Conservation (phyloP, 2,329 filamentous ascomycete genomes). For the Pezicula radicicola region DNA sequence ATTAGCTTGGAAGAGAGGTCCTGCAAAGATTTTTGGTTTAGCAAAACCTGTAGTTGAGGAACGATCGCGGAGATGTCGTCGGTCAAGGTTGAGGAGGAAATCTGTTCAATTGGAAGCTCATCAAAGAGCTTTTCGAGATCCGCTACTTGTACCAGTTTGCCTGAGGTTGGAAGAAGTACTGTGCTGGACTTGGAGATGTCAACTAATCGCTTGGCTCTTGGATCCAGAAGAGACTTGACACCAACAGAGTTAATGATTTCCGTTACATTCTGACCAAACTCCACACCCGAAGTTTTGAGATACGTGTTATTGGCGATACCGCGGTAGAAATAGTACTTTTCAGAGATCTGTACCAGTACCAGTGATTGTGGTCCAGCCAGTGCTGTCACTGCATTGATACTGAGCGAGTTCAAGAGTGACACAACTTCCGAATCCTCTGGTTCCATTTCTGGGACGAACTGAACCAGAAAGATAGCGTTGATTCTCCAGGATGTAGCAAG, state of each 20-base stretch:
- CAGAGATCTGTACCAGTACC: slow-evolving; percentile 18
- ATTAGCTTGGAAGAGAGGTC: slow-evolving; percentile 11
- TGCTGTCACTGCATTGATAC: slow-evolving; percentile 25
- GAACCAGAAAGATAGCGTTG: slow-evolving; percentile 27
- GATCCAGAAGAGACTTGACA: slow-evolving; percentile 10
- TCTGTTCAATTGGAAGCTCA: slow-evolving; percentile 4
- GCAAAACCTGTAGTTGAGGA: slow-evolving; percentile 13
- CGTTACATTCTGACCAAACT: slow-evolving; percentile 21
- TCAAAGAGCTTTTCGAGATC: slow-evolving; percentile 8
- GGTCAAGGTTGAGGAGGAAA: slow-evolving; percentile 7
- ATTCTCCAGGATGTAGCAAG: slow-evolving; percentile 22
- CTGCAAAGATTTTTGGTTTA: slow-evolving; percentile 14
- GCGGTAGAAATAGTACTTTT: slow-evolving; percentile 24
- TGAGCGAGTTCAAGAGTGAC: slow-evolving; percentile 16
- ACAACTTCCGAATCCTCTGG: slow-evolving; percentile 11
- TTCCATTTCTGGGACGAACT: slow-evolving; percentile 5
- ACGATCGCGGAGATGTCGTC: slow-evolving; percentile 16
- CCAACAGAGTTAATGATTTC: slow-evolving; percentile 11
- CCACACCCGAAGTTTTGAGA: slow-evolving; percentile 15
- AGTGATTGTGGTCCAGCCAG: slow-evolving; percentile 24
- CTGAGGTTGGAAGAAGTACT: slow-evolving; percentile 12
- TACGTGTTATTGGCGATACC: slow-evolving; percentile 16
- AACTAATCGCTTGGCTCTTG: slow-evolving; percentile 14
- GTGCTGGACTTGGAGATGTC: slow-evolving; percentile 11
- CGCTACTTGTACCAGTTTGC: slow-evolving; percentile 4